Conservation (phyloP, 345 rosid genomes). For the Bruguiera sexangula region DNA sequence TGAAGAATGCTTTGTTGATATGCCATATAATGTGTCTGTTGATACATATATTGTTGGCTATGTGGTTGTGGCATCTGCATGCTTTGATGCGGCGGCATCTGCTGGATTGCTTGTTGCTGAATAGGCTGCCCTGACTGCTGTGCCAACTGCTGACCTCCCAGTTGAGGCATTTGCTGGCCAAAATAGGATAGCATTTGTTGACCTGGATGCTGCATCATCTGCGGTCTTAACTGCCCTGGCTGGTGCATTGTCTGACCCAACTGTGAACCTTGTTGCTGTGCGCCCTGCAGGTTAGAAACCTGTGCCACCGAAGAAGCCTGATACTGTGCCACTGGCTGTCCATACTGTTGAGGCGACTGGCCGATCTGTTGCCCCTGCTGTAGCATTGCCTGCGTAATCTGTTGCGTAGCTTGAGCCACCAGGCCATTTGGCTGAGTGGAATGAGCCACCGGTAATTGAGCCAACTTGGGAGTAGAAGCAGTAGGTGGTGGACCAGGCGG, state of each 20-base stretch:
- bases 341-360: slow-evolving; percentile 18
- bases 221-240: slow-evolving; percentile 51
- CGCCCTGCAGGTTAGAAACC: slow-evolving; percentile 30
- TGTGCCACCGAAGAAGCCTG: slow-evolving; percentile 25
- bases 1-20: slow-evolving; percentile 50
- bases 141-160: slow-evolving; percentile 44
- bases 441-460: slow-evolving; percentile 54
- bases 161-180: slow-evolving; percentile 57
- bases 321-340: slow-evolving; percentile 33
- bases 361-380: slow-evolving; percentile 33
- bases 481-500: slow-evolving; percentile 56
- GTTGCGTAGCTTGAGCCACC: slow-evolving; percentile 40
- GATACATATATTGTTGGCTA: slow-evolving; percentile 53
- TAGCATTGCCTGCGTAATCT: slow-evolving; percentile 25
- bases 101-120: slow-evolving; percentile 48
- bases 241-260: slow-evolving; percentile 45
- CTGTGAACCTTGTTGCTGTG: slow-evolving; percentile 31
- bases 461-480: slow-evolving; percentile 50
- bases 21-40: slow-evolving; percentile 56
- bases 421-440: slow-evolving; percentile 39
- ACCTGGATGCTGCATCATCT: slow-evolving; percentile 56
- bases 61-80: slow-evolving; percentile 43
- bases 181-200: slow-evolving; percentile 46
- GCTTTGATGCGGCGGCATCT: slow-evolving; percentile 38
- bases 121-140: slow-evolving; percentile 46